These are phyloP conservation scores for Alternaria triticimaculans DNA, from an alignment of 2,329 filamentous ascomycete genomes.

Conservation along the genomic window DNA sequence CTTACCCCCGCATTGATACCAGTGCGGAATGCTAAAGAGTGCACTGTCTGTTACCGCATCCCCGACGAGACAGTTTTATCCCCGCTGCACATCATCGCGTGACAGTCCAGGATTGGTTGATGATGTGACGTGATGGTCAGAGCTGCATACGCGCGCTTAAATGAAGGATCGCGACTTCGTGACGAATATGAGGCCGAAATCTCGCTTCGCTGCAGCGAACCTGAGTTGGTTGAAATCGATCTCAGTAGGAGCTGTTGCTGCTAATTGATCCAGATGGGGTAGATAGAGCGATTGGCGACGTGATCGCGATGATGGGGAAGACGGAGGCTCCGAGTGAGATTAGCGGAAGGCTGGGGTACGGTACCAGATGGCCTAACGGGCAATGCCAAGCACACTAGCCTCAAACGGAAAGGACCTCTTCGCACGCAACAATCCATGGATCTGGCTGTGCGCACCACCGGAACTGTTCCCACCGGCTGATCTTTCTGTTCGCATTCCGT, in stretches of 20 bases:
- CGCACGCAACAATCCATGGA: background rate
- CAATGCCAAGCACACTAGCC: constrained; percentile 6
- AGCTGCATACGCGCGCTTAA: constrained; percentile 10
- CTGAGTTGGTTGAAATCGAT: background rate
- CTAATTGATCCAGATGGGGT: background rate
- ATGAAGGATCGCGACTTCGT: background rate
- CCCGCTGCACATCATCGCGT: background rate
- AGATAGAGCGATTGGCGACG: constrained; percentile 7
- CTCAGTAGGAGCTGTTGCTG: background rate
- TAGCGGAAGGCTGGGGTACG: background rate
- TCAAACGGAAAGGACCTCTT: background rate
- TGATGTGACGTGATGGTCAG: background rate
- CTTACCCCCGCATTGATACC: background rate
- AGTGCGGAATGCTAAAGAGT: background rate
- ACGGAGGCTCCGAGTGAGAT: background rate
- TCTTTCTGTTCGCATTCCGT: background rate
- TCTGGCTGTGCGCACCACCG: background rate
- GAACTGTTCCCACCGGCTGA: background rate
- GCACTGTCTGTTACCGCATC: background rate
- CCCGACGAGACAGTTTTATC: background rate
- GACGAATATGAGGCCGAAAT: background rate
- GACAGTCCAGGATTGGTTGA: background rate
- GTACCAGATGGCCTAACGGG: background rate
- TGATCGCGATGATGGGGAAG: constrained; percentile 1
- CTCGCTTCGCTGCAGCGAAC: constrained; percentile 9